These are phyloP conservation scores for Aspergillus conjunctus DNA, from an alignment of 495 filamentous ascomycete genomes.

Conservation along the genomic window DNA sequence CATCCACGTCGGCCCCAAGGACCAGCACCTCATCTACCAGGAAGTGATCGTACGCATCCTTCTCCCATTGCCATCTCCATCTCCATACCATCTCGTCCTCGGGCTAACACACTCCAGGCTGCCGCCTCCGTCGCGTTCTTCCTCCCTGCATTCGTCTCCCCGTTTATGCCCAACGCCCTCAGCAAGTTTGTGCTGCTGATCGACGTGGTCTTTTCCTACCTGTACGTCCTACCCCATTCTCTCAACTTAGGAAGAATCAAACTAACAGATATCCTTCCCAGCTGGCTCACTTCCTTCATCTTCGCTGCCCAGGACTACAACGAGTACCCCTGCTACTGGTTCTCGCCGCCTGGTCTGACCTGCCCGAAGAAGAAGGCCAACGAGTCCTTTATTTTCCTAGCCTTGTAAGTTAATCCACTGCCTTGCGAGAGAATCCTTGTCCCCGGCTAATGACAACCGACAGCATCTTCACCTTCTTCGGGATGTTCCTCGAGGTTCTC, in stretches of 20 bases:
- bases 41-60: slow-evolving; percentile 56
- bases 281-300: slow-evolving; percentile 63
- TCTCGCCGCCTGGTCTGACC: slow-evolving; percentile 32
- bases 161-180: slow-evolving; percentile 45
- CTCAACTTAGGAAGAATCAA: neutral
- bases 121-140: slow-evolving; percentile 60
- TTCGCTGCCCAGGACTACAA: slow-evolving; percentile 60
- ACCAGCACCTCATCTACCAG: slow-evolving; percentile 54
- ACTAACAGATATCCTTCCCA: slow-evolving; percentile 24
- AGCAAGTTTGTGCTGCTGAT: slow-evolving; percentile 53
- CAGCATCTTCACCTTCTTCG: slow-evolving; percentile 51
- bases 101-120: slow-evolving; percentile 36
- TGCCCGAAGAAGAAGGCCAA: slow-evolving; percentile 49
- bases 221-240: slow-evolving; percentile 35
- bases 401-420: slow-evolving; percentile 52
- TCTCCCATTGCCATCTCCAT: no score
- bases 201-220: slow-evolving; percentile 64
- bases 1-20: slow-evolving; percentile 44
- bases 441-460: no score
- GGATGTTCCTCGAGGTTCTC: slow-evolving; percentile 55
- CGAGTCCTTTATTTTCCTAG: slow-evolving; percentile 63
- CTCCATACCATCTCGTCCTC: neutral
- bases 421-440: no score
- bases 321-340: slow-evolving; percentile 36
- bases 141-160: slow-evolving; percentile 57